Evolutionary conservation across 2,329 filamentous ascomycete species (phyloP).

Genomic region (Cercospora sp.): DNA sequence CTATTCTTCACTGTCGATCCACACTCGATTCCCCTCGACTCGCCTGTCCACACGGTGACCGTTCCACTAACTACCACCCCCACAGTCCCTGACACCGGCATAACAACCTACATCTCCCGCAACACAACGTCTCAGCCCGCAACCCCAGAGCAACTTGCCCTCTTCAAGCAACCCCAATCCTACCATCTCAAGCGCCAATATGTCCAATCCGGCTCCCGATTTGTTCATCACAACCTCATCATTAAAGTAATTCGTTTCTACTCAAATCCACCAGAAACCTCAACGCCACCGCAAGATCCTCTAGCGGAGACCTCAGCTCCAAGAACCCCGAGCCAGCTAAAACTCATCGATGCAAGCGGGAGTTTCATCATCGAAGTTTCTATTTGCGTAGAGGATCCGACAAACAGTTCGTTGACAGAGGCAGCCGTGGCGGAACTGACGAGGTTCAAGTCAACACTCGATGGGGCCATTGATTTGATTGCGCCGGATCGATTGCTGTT

Average conservation of each 20-base stretch:
- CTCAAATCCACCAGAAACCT: constrained; percentile 19
- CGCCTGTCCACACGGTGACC: not conserved
- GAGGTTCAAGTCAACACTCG: constrained; percentile 56
- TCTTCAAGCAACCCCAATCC: constrained; percentile 19
- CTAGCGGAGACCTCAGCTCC: constrained; percentile 40
- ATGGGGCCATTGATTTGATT: constrained; percentile 57
- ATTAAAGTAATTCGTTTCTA: constrained; percentile 55
- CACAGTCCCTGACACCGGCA: constrained; percentile 49
- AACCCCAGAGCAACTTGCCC: constrained; percentile 46
- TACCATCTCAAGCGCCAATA: constrained; percentile 51
- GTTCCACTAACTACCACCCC: not conserved
- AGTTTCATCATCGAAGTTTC: constrained; percentile 60
- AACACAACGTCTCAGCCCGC: constrained; percentile 52
- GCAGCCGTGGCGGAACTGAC: constrained; percentile 57
- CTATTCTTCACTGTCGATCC: not conserved
- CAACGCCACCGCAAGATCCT: constrained; percentile 18
- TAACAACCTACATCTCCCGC: constrained; percentile 56
- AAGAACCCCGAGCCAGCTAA: constrained; percentile 45
- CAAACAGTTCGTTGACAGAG: constrained; percentile 56
- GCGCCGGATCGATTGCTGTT: constrained; percentile 60
- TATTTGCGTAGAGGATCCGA: constrained; percentile 57
- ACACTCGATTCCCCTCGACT: not conserved
- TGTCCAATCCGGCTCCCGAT: constrained; percentile 57
- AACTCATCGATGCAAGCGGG: constrained; percentile 57
- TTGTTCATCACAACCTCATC: constrained; percentile 59